Evolutionary conservation across 208 protist genomes (phyloP).

Genomic region (Wallacemonas rigidus): DNA sequence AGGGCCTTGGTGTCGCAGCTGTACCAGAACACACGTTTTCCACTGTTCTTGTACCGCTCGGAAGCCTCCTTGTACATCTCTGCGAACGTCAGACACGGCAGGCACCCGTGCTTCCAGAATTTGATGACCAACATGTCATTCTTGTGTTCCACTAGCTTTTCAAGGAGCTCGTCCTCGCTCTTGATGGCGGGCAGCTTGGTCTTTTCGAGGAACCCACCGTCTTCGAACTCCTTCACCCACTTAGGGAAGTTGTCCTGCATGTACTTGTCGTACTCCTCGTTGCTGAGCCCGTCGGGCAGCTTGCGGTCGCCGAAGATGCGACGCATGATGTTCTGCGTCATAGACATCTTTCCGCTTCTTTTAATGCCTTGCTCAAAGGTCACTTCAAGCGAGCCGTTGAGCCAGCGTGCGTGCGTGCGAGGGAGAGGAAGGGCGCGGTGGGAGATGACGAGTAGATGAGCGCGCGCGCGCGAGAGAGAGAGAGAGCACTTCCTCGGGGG

Average conservation of each 20-base stretch:
- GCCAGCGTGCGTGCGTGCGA: background rate
- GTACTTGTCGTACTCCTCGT: conserved; percentile 84
- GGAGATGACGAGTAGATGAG: too few relatives aligned
- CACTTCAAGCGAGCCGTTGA: too few relatives aligned
- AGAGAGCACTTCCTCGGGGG: too few relatives aligned
- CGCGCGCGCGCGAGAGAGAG: too few relatives aligned
- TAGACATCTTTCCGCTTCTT: conserved; percentile 43
- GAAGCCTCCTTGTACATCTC: conserved; percentile 92
- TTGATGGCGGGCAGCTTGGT: conserved; percentile 84
- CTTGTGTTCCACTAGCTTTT: conserved; percentile 87
- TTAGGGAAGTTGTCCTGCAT: conserved; percentile 86
- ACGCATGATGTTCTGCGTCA: conserved; percentile 82
- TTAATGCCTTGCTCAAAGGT: background rate
- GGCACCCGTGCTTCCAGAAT: conserved; percentile 93
- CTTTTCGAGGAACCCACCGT: conserved; percentile 84
- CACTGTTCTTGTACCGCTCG: conserved; percentile 46
- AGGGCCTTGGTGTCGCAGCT: conserved; percentile 86
- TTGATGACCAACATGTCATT: conserved; percentile 92
- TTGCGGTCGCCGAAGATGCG: conserved; percentile 88
- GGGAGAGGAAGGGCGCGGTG: background rate
- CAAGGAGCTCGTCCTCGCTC: conserved; percentile 83
- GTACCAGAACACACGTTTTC: conserved; percentile 82
- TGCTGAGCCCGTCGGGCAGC: conserved; percentile 64
- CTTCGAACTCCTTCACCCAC: conserved; percentile 90
- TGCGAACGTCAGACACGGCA: conserved; percentile 88